Base-by-base conservation (phyloP, 192 early-diverging fungal genomes). In the Coemansia sp. region DNA sequence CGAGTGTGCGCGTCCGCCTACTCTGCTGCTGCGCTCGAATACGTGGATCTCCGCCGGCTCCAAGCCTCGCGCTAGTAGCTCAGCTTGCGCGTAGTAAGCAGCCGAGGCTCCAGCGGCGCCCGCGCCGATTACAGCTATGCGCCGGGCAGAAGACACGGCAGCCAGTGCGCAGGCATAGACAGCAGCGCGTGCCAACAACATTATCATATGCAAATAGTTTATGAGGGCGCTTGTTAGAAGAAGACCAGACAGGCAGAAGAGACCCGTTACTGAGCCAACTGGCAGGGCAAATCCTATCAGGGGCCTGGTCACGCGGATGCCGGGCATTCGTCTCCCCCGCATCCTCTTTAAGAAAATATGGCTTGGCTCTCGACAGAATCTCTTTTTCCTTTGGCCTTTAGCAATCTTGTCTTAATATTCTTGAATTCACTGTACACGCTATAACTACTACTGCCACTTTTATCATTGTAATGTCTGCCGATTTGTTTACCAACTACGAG, bases 401-500 rank as follows among this genome's bases (percentile, higher is more conserved):
- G n/a, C 47, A n/a, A 41, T 24, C n/a, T 45, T 35, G 27, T 27
- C 27, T 46, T 14, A 32, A 47, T 46, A 25, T 19, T 47, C 31
- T 20, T 38, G 29, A 10, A 29, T 17, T 32, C 25, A 1, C 24
- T 39, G n/a, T n/a, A n/a, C 40, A 12, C 27, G 10, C 41, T 22
- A n/a, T n/a, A 56, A 40, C 39, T 65, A n/a, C n/a, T n/a, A n/a
- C n/a, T n/a, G n/a, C 12, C 36, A 20, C 6, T 25, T 29, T 19
- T 14, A 58, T 31, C 19, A 45, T 58, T 22, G 24, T 9, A 75
- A 72, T 73, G 88, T 73, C 71, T 24, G 90, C 90, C 27, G 91
- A 94, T 24, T 88, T 95, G 20, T 94, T 95, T 71, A 85, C 87
- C 49, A 95, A 87, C 63, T 97, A 97, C 85, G 91, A 97, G 64